Percentiles rank a stretch among this genome's conserved stretches.
These are phyloP conservation scores for Aspergillus funiculosus DNA, from an alignment of 495 filamentous ascomycete species.

Conservation along the genomic window DNA sequence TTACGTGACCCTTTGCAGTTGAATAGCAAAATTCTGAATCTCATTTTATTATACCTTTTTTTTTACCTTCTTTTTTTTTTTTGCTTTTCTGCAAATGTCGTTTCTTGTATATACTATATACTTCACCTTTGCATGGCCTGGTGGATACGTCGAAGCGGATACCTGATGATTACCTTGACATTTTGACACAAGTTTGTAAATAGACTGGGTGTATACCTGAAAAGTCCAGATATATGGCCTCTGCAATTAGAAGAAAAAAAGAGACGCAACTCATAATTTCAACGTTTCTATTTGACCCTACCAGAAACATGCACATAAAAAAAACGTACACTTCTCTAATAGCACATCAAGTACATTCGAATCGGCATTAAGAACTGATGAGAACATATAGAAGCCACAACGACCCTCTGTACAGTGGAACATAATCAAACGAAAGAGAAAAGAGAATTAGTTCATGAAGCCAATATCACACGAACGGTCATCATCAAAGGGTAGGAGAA, in stretches of 20 bases:
- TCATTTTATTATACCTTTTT: neutral
- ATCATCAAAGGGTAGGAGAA: conserved; percentile 11
- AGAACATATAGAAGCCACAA: conserved; percentile 6
- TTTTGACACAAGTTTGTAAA: neutral
- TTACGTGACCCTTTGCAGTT: neutral
- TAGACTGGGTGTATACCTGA: neutral
- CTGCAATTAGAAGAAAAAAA: too few species aligned
- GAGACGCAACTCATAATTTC: too few species aligned
- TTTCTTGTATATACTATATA: neutral
- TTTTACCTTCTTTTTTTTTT: conserved; percentile 3
- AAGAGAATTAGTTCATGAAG: conserved; percentile 10
- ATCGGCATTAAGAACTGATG: conserved; percentile 6
- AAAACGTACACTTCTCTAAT: conserved; percentile 4
- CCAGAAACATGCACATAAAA: conserved; percentile 6
- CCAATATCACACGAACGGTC: conserved; percentile 15
- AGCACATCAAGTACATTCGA: neutral
- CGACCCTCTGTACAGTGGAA: conserved; percentile 17
- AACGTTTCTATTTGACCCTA: conserved; percentile 4
- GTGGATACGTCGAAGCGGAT: neutral
- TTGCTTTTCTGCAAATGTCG: neutral
- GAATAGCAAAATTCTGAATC: neutral
- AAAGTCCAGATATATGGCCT: neutral
- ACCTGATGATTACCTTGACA: neutral
- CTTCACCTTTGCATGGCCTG: neutral
- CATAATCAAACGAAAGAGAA: neutral